Evolutionary conservation across 2,329 filamentous ascomycete species (phyloP).

Genomic region (Microsporum audouinii): DNA sequence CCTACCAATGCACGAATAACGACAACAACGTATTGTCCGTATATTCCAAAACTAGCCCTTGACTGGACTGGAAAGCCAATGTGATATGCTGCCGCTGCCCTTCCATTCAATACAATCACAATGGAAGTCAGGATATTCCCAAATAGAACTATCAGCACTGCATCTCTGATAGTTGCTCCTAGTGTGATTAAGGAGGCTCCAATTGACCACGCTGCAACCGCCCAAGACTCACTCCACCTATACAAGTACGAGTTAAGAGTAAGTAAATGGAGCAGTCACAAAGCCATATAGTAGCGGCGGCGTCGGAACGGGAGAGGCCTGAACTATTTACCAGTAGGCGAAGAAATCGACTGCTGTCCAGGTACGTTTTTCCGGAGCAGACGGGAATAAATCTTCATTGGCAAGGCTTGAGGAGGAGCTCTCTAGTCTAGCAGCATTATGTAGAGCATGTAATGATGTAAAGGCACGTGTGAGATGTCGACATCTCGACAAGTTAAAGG

Average conservation of each 20-base stretch:
- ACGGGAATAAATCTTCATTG: slow-evolving; percentile 18
- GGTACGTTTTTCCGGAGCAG: slow-evolving; percentile 15
- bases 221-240: slow-evolving; percentile 20
- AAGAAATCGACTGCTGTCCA: slow-evolving; percentile 19
- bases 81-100: slow-evolving; percentile 15
- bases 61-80: slow-evolving; percentile 16
- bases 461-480: slow-evolving; percentile 10
- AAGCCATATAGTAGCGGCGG: background rate
- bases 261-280: background rate
- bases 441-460: slow-evolving; percentile 12
- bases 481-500: slow-evolving; percentile 7
- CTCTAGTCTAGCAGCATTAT: slow-evolving; percentile 12
- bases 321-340: slow-evolving; percentile 15
- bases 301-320: background rate
- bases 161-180: slow-evolving; percentile 16
- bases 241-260: background rate
- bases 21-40: slow-evolving; percentile 16
- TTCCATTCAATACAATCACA: slow-evolving; percentile 17
- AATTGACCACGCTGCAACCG: slow-evolving; percentile 17
- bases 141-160: slow-evolving; percentile 16
- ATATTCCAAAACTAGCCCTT: slow-evolving; percentile 15
- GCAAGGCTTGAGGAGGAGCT: slow-evolving; percentile 16
- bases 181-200: slow-evolving; percentile 17
- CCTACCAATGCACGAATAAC: slow-evolving; percentile 14
- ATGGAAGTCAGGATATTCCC: slow-evolving; percentile 16